Percentiles rank a stretch among this genome's conserved stretches.
These are phyloP conservation scores for Pythium oligandrum DNA, from an alignment of 352 stramenopile species.

Conservation along the genomic window DNA sequence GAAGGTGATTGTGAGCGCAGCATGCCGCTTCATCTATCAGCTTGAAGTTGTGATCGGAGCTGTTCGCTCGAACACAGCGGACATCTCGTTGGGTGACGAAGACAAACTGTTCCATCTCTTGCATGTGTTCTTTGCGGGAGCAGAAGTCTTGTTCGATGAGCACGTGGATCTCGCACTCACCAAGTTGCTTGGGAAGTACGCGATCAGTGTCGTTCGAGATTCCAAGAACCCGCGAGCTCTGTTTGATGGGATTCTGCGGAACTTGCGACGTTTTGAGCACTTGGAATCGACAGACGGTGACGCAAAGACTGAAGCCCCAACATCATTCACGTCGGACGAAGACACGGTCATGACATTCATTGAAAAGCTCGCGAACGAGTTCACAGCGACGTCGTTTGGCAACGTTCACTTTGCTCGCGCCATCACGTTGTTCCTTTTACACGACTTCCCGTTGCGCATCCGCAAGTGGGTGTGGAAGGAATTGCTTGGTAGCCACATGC, in stretches of 20 bases:
- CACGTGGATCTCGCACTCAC: slow-evolving; percentile 48
- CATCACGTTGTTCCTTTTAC: slow-evolving; percentile 51
- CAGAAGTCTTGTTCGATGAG: slow-evolving; percentile 66
- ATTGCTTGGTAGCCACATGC: slow-evolving; percentile 38
- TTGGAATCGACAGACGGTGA: slow-evolving; percentile 13
- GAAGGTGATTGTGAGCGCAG: slow-evolving; percentile 66
- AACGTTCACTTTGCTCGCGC: slow-evolving; percentile 63
- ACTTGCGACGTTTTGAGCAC: slow-evolving; percentile 44
- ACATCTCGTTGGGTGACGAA: slow-evolving; percentile 27
- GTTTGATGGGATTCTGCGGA: slow-evolving; percentile 42
- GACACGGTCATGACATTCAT: slow-evolving; percentile 60
- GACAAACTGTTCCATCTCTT: slow-evolving; percentile 76
- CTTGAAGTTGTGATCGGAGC: slow-evolving; percentile 26
- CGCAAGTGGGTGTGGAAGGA: slow-evolving; percentile 74
- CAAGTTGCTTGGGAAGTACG: slow-evolving; percentile 45
- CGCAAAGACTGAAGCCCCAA: slow-evolving; percentile 3
- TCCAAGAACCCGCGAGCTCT: slow-evolving; percentile 15
- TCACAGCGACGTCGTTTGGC: slow-evolving; percentile 60
- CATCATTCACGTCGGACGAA: slow-evolving; percentile 42
- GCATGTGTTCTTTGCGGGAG: slow-evolving; percentile 67
- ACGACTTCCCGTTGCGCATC: slow-evolving; percentile 49
- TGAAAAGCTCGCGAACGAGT: slow-evolving; percentile 63
- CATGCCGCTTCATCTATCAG: slow-evolving; percentile 58
- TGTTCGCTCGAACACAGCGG: slow-evolving; percentile 5
- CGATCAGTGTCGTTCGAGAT: slow-evolving; percentile 10